These are phyloP conservation scores for Metschnikowia amazonensis DNA, from an alignment of 805 yeast species.

Conservation along the genomic window DNA sequence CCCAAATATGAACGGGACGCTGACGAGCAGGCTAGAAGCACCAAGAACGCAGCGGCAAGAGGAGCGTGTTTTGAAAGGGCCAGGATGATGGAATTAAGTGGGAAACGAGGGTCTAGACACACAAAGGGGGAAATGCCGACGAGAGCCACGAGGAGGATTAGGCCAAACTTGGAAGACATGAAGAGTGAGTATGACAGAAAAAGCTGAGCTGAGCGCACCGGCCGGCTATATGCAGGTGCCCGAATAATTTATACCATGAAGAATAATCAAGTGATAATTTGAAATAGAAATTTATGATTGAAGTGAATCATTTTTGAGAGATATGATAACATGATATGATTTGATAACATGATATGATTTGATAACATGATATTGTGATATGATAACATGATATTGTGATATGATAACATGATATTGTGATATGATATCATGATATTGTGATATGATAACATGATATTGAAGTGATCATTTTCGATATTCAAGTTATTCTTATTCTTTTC, in stretches of 20 bases:
- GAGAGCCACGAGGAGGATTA: neutral
- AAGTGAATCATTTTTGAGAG: too few relatives aligned
- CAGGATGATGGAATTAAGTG: neutral
- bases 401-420: too few relatives aligned
- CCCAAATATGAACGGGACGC: neutral
- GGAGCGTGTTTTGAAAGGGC: slow-evolving; percentile 6
- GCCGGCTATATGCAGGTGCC: slow-evolving; percentile 18
- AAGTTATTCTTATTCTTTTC: too few relatives aligned
- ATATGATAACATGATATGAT: too few relatives aligned
- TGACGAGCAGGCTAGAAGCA: slow-evolving; percentile 4
- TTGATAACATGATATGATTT: too few relatives aligned
- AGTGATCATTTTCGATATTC: too few relatives aligned
- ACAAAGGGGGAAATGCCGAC: neutral
- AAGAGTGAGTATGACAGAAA: slow-evolving; percentile 3
- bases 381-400: too few relatives aligned
- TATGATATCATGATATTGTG: too few relatives aligned
- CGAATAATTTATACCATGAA: neutral
- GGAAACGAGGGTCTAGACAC: neutral
- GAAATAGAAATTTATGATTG: too few relatives aligned
- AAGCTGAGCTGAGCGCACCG: slow-evolving; percentile 3
- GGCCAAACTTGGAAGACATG: slow-evolving; percentile 1
- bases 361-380: too few relatives aligned
- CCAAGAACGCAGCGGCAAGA: slow-evolving; percentile 10
- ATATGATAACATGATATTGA: too few relatives aligned
- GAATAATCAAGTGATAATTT: too few relatives aligned